These are phyloP conservation scores for Penicillium sp. DNA, from an alignment of 2,329 filamentous ascomycete species.

Conservation along the genomic window DNA sequence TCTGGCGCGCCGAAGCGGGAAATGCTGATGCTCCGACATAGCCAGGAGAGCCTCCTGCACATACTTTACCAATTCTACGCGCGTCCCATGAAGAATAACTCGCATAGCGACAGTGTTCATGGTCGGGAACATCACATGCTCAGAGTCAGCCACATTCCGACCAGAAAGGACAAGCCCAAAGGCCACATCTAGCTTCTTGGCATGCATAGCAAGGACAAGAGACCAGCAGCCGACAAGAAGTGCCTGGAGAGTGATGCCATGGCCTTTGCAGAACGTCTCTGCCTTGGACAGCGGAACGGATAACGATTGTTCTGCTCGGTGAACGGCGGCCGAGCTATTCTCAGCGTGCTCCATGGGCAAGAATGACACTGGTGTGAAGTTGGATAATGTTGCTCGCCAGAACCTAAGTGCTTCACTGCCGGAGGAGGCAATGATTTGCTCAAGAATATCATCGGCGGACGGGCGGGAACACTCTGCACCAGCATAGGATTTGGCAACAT, in stretches of 20 bases:
- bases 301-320: slow-evolving; percentile 28
- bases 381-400: slow-evolving; percentile 68
- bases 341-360: slow-evolving; percentile 27
- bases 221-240: slow-evolving; percentile 76
- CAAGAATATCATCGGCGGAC: slow-evolving; percentile 55
- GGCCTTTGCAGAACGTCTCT: slow-evolving; percentile 61
- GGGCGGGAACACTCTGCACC: slow-evolving; percentile 44
- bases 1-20: slow-evolving; percentile 70
- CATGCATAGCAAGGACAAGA: slow-evolving; percentile 63
- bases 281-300: slow-evolving; percentile 43
- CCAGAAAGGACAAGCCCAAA: slow-evolving; percentile 85
- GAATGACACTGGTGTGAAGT: slow-evolving; percentile 45
- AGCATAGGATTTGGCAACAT: slow-evolving; percentile 66
- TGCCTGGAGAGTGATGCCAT: slow-evolving; percentile 71
- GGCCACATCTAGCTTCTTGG: slow-evolving; percentile 66
- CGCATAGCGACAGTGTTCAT: slow-evolving; percentile 88
- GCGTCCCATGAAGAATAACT: slow-evolving; percentile 67
- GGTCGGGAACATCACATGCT: slow-evolving; percentile 74
- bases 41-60: slow-evolving; percentile 68
- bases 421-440: slow-evolving; percentile 51
- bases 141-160: slow-evolving; percentile 68
- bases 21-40: slow-evolving; percentile 71
- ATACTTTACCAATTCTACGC: slow-evolving; percentile 64
- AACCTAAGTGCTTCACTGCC: slow-evolving; percentile 56
- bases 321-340: slow-evolving; percentile 15